phyloP scores from a whole-genome alignment of 1,284 basidiomycete species.

The Coniophora puteana region DNA sequence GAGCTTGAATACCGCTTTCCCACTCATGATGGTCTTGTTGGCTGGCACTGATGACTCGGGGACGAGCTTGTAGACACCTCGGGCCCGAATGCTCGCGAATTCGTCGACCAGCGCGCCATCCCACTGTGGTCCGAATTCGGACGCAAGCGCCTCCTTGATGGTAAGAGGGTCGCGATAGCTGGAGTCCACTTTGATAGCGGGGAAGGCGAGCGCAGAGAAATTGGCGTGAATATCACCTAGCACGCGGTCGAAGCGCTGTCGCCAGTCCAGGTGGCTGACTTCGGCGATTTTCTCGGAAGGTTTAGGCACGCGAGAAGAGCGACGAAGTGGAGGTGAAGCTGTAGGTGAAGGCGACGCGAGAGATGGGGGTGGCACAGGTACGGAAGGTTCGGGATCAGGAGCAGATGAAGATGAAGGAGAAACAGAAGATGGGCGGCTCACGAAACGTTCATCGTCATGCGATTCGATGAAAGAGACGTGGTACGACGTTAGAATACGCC shows the following conservation, averaged over 20 bases:
- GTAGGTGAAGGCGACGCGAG: too few species aligned
- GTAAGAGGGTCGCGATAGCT: too few species aligned
- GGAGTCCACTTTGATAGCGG: too few species aligned
- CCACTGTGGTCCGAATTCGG: background rate
- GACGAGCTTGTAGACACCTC: constrained; percentile 26
- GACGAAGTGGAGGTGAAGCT: background rate
- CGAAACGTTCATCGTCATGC: constrained; percentile 4
- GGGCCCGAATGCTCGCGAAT: too few species aligned
- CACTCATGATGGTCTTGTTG: constrained; percentile 20
- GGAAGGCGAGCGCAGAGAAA: too few species aligned
- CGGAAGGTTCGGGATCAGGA: too few species aligned
- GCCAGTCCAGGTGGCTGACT: too few species aligned
- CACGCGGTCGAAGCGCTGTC: too few species aligned
- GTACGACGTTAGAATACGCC: constrained; percentile 17
- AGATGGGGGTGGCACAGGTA: too few species aligned
- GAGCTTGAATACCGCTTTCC: constrained; percentile 24
- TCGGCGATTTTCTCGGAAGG: background rate
- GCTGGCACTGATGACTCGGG: constrained; percentile 18
- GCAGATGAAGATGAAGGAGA: too few species aligned
- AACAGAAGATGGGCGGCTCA: too few species aligned
- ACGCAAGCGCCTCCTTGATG: background rate
- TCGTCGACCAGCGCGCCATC: constrained; percentile 9
- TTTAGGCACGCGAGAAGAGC: background rate
- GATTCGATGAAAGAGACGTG: constrained; percentile 27
- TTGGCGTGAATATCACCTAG: too few species aligned